Base-by-base conservation (phyloP, 768 basidiomycete genomes). In the Hygrophorus russula region DNA sequence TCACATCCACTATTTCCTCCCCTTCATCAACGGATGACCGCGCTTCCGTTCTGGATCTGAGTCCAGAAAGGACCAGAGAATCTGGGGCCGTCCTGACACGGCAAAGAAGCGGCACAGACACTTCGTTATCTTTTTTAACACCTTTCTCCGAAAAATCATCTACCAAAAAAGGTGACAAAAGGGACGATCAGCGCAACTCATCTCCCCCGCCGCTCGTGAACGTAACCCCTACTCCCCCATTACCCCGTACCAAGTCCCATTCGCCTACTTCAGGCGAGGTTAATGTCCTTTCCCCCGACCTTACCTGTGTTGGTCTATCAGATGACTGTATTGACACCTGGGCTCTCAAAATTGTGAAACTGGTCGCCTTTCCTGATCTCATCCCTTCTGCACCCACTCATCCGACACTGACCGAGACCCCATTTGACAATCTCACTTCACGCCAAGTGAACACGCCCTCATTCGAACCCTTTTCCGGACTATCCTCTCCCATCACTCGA, bases 271-370 rank as follows among this genome's bases (percentile, higher is more conserved):
- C 68, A 28, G 69, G 70, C 40, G 72, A 80, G 47, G 82, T 88
- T 13, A 65, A 65, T 35, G 59, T 85, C 9, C 69, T 88, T 4
- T 59, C 71, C n/a, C 73, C 82, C 24, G 82, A 84, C 52, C 69
- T 88, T 27, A 75, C 81, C 7, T 87, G 82, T 52, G 81, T 88
- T 28, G 85, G 85, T 2, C 65, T 87, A 19, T 74, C 76, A 32
- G 78, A 82, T 52, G 78, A 80, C 48, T 65, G 68, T 37, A 72
- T 77, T 28, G 79, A 84, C 45, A 70, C 73, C 39, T 88, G 85
- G 85, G 72, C 73, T 17, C 69, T 81, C 48, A 87, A 88, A 64
- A 73, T 88, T 34, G 67, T 88, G 47, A 84, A 85, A 60, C 69
- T 86, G 11, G 69, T 88, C 31, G 82, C 83, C 5, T 86, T 76